A percentile compares a stretch with the other conserved stretches of the same genome.
phyloP scores from a whole-genome alignment of 2,329 filamentous ascomycete genomes.

The Clarireedia hainanense region DNA sequence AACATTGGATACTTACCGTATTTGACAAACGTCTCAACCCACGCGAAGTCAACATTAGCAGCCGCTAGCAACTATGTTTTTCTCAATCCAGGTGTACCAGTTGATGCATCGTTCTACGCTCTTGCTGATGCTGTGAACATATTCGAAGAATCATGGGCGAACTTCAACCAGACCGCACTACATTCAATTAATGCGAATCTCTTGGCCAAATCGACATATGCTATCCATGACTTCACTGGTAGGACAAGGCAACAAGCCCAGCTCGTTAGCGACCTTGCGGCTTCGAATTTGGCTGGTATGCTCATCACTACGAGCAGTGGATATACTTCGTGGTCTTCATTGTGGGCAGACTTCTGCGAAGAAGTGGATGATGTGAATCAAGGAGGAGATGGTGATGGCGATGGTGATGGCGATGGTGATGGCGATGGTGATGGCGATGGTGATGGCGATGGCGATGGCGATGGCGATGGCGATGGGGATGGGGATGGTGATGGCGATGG shows the following conservation, averaged over 20 bases:
- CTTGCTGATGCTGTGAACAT: constrained; percentile 19
- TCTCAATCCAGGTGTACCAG: constrained; percentile 18
- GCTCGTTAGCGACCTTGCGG: constrained; percentile 15
- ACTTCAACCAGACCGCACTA: constrained; percentile 14
- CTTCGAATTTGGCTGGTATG: constrained; percentile 14
- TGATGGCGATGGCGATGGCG: neutral
- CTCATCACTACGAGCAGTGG: constrained; percentile 17
- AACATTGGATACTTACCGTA: constrained; percentile 13
- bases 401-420: neutral
- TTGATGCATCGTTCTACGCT: constrained; percentile 16
- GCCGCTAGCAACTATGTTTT: constrained; percentile 14
- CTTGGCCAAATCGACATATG: constrained; percentile 13
- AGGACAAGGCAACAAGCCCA: constrained; percentile 9
- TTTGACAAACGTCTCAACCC: constrained; percentile 15
- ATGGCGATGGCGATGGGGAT: neutral
- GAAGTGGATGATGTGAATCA: constrained; percentile 5
- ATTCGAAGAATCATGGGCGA: constrained; percentile 13
- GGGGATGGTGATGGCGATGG: neutral
- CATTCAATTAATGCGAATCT: constrained; percentile 6
- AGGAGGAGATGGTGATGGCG: neutral
- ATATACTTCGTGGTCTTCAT: constrained; percentile 14
- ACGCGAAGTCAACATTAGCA: constrained; percentile 14
- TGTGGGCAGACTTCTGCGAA: constrained; percentile 14
- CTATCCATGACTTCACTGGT: constrained; percentile 18
- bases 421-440: neutral